Evolutionary conservation across 2,329 filamentous ascomycete species (phyloP).

Genomic region (Monilinia aucupariae): DNA sequence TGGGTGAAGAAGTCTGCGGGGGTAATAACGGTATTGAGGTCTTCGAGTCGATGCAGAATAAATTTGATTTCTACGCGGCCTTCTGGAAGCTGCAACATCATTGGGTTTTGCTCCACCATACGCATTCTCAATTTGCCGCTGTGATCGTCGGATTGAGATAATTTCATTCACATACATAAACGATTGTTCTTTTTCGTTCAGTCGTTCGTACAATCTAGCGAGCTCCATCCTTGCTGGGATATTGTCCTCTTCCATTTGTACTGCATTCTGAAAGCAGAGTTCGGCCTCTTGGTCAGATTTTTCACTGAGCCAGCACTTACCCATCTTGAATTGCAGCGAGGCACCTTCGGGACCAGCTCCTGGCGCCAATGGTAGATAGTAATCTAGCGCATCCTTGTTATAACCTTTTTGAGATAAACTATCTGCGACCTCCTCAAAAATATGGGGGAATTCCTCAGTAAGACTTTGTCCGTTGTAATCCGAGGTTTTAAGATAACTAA

Average conservation of each 20-base stretch:
- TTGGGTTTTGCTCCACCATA: constrained; percentile 20
- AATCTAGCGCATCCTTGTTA: constrained; percentile 51
- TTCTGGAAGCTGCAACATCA: constrained; percentile 15
- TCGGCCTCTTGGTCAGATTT: constrained; percentile 65
- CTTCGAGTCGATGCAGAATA: constrained; percentile 1
- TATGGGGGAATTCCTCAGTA: constrained; percentile 65
- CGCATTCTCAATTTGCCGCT: constrained; percentile 46
- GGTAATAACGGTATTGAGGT: constrained; percentile 7
- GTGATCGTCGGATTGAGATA: constrained; percentile 41
- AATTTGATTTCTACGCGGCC: not conserved
- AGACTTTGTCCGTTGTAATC: constrained; percentile 45
- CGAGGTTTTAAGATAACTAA: constrained; percentile 63
- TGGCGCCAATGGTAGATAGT: constrained; percentile 50
- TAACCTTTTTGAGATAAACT: constrained; percentile 47
- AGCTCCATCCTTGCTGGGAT: constrained; percentile 74
- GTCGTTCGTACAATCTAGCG: constrained; percentile 77
- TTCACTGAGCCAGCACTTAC: constrained; percentile 62
- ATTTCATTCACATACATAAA: constrained; percentile 72
- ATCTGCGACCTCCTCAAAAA: constrained; percentile 69
- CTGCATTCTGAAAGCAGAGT: constrained; percentile 68
- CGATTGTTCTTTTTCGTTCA: constrained; percentile 68
- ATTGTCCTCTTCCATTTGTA: constrained; percentile 64
- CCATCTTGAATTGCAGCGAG: constrained; percentile 37
- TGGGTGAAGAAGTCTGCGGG: constrained; percentile 22
- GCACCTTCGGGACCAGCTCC: constrained; percentile 47